Evolutionary conservation across 768 basidiomycete genomes (phyloP).

Genomic region (Russula olivacea): DNA sequence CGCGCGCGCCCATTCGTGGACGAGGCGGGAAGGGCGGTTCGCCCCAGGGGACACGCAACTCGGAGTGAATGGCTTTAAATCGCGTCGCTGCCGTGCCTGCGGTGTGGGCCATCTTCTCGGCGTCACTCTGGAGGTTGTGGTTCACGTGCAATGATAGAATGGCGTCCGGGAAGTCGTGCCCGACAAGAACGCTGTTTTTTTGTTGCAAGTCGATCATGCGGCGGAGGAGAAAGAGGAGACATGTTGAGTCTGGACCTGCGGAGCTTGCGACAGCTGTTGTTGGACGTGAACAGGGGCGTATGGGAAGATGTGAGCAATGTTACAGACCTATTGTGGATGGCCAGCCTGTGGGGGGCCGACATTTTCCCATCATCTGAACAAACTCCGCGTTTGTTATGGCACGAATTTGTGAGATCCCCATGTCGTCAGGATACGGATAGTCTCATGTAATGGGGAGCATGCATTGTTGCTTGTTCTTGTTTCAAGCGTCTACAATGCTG

Average conservation of each 20-base stretch:
- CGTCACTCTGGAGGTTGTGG: slow-evolving; percentile 60
- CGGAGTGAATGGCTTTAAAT: slow-evolving; percentile 43
- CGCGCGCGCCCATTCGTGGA: slow-evolving; percentile 39
- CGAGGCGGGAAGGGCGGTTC: slow-evolving; percentile 42
- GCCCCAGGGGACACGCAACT: slow-evolving; percentile 53
- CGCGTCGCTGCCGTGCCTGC: slow-evolving; percentile 40
- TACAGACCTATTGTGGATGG: slow-evolving; percentile 40
- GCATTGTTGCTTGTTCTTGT: background rate
- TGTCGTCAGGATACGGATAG: background rate
- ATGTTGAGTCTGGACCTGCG: slow-evolving; percentile 79
- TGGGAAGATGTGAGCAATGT: background rate
- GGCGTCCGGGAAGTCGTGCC: background rate
- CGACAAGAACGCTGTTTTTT: slow-evolving; percentile 23
- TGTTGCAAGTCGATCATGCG: slow-evolving; percentile 24
- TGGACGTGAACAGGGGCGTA: background rate
- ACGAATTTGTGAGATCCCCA: background rate
- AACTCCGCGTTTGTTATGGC: slow-evolving; percentile 40
- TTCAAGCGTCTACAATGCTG: background rate
- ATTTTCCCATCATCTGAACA: slow-evolving; percentile 39
- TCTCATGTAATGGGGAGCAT: background rate
- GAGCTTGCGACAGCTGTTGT: slow-evolving; percentile 66
- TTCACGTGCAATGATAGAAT: slow-evolving; percentile 60
- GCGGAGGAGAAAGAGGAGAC: slow-evolving; percentile 63
- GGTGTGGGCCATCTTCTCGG: slow-evolving; percentile 48
- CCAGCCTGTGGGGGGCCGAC: slow-evolving; percentile 49